These are phyloP conservation scores for Fragilaria crotonensis DNA, from an alignment of 108 stramenopile genomes.

Conservation along the genomic window DNA sequence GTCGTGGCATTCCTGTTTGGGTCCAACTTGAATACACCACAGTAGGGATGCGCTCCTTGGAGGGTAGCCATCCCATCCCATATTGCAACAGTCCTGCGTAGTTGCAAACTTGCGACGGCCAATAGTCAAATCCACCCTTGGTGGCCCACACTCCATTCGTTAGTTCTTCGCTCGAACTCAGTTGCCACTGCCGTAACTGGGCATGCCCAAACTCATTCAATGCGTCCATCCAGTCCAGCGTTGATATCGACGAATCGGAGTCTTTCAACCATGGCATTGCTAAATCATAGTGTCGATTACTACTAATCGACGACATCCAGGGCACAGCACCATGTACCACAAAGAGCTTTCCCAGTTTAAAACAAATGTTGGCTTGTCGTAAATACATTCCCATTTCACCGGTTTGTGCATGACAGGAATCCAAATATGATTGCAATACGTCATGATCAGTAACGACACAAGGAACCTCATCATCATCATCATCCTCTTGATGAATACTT, in stretches of 20 bases:
- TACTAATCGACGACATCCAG: conserved; percentile 19
- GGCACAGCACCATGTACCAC: conserved; percentile 80
- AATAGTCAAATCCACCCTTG: conserved; percentile 48
- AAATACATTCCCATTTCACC: conserved; percentile 74
- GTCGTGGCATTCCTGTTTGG: conserved; percentile 51
- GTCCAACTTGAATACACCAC: conserved; percentile 70
- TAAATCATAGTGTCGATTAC: conserved; percentile 21
- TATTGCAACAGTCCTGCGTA: conserved; percentile 60
- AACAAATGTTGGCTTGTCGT: conserved; percentile 38
- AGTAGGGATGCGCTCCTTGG: conserved; percentile 44
- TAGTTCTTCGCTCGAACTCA: conserved; percentile 3
- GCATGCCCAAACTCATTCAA: conserved; percentile 51
- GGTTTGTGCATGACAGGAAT: conserved; percentile 46
- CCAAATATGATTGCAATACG: conserved; percentile 62
- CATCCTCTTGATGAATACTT: neutral
- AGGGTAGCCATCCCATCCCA: conserved; percentile 76
- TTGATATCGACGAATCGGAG: conserved; percentile 13
- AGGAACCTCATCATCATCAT: conserved; percentile 1
- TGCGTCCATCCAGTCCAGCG: conserved; percentile 48
- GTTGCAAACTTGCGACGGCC: conserved; percentile 17
- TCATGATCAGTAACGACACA: conserved; percentile 39
- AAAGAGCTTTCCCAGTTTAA: conserved; percentile 44
- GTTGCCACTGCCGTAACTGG: conserved; percentile 47
- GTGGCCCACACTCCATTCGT: conserved; percentile 45
- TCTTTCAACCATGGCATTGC: conserved; percentile 55